These are phyloP conservation scores for Papiliotrema fonsecae DNA, from an alignment of 1,284 basidiomycete genomes.

Conservation along the genomic window DNA sequence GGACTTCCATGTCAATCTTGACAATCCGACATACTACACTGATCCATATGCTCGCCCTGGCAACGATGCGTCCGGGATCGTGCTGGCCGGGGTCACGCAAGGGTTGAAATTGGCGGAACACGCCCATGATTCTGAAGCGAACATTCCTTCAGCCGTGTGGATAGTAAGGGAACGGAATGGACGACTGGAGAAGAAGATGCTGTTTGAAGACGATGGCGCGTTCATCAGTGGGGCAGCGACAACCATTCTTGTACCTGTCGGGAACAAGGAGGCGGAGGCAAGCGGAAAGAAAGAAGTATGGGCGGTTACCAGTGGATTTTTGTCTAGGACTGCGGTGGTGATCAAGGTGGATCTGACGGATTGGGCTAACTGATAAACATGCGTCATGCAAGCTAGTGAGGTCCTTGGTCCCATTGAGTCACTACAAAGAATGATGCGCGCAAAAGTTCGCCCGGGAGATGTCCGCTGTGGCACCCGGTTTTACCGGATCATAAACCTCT, in stretches of 20 bases:
- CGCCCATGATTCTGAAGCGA: not conserved
- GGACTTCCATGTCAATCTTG: conserved; percentile 17
- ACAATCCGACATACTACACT: conserved; percentile 31
- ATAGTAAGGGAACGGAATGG: conserved; percentile 6
- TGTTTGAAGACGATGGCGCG: conserved; percentile 24
- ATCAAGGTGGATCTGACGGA: conserved; percentile 20
- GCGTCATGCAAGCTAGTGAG: too few relatives aligned
- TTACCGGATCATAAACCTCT: too few relatives aligned
- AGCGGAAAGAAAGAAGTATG: conserved; percentile 25
- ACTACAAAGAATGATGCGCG: too few relatives aligned
- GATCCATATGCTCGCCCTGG: conserved; percentile 21
- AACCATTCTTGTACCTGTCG: conserved; percentile 17
- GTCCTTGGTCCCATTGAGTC: too few relatives aligned
- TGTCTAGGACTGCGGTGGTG: conserved; percentile 13
- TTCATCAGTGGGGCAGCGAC: conserved; percentile 16
- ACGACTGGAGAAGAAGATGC: conserved; percentile 5
- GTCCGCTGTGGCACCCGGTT: too few relatives aligned
- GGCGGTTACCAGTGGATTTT: conserved; percentile 24
- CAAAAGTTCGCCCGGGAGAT: too few relatives aligned
- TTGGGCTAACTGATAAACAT: too few relatives aligned
- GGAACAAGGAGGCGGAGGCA: conserved; percentile 11
- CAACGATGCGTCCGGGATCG: conserved; percentile 15
- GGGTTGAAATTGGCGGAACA: conserved; percentile 9
- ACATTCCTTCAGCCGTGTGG: conserved; percentile 12
- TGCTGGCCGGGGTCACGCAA: conserved; percentile 22